These are phyloP conservation scores for Dalbergia oliveri DNA, from an alignment of 306 rosid species.

Conservation along the genomic window DNA sequence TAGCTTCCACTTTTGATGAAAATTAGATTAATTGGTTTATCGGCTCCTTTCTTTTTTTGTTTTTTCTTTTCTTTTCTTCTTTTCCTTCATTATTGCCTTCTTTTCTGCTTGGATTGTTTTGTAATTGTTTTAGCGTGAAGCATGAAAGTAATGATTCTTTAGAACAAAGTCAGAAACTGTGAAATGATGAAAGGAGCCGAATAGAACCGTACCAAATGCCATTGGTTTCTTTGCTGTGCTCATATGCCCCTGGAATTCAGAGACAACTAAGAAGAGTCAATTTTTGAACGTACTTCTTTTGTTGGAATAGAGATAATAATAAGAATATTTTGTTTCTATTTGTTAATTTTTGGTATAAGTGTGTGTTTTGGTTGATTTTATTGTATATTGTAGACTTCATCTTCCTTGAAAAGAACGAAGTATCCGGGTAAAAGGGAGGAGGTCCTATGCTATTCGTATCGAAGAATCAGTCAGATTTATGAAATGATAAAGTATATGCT, in stretches of 20 bases:
- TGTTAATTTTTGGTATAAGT: neutral
- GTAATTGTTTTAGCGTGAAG: constrained; percentile 60
- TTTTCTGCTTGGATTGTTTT: constrained; percentile 35
- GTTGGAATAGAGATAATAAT: neutral
- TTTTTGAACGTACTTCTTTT: constrained; percentile 27
- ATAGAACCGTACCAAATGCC: constrained; percentile 9
- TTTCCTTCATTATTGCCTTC: constrained; percentile 22
- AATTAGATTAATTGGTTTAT: constrained; percentile 7
- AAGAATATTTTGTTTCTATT: constrained; percentile 29
- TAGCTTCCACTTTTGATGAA: constrained; percentile 31
- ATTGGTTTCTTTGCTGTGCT: neutral
- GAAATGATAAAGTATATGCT: constrained; percentile 23
- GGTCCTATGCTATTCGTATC: constrained; percentile 38
- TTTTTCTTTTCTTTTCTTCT: neutral
- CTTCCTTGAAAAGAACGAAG: constrained; percentile 58
- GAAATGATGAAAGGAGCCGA: constrained; percentile 48
- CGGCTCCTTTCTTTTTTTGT: neutral
- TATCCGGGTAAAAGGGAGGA: constrained; percentile 10
- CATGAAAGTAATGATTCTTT: constrained; percentile 61
- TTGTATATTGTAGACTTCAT: constrained; percentile 29
- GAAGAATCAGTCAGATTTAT: constrained; percentile 61
- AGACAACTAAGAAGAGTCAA: neutral
- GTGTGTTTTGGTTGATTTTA: constrained; percentile 6
- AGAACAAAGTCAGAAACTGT: constrained; percentile 51
- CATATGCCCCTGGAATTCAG: neutral